Evolutionary conservation across 441 rosid genomes (phyloP), one percentile per base, ranked within the genome.

Genomic region (Adansonia grandidieri): DNA sequence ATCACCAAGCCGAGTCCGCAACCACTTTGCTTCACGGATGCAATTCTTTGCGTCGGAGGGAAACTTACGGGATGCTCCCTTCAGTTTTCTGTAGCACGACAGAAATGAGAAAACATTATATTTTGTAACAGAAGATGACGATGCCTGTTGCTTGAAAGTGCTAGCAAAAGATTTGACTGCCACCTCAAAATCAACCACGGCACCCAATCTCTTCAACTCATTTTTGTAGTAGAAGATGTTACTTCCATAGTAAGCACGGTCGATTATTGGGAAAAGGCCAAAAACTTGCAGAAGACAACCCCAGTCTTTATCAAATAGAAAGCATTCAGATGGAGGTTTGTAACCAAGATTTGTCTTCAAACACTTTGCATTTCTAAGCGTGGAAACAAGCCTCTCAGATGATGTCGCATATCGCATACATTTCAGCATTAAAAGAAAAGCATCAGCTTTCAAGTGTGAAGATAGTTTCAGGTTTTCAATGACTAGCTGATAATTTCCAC

Each of bases 1-100:
- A 76, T 78, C 90, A 17, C 93, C 89, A 0, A 89, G 89, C 63
- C 82, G 83, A 4, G 92, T 91, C 51, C 81, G 82, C 82, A 93
- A 77, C 96, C 98, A 93, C 54, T 77, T 82, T 0, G 9, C 81
- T 76, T 87, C 89, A 11, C 44, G 72, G 56, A 88, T 84, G 80
- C 84, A 81, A 0, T 45, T 78, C 74, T 45, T 81, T 2, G 88
- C 79, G 2, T 86, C 85, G n/a, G 73, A 32, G 66, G 89, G 84
- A 61, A 83, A 82, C 73, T 69, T 78, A 8, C 1, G 44, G 15
- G 19, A 2, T 22, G 77, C 50, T 32, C n/a, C 75, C 69, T 80
- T 80, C 32, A 91, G 80, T 40, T 78, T 62, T 79, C 84, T 87
- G 80, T 81, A 86, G 78, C 91, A 90, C 11, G 89, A 76, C 11